Evolutionary conservation across 768 basidiomycete species (phyloP).

Genomic region (Suillus americanus): DNA sequence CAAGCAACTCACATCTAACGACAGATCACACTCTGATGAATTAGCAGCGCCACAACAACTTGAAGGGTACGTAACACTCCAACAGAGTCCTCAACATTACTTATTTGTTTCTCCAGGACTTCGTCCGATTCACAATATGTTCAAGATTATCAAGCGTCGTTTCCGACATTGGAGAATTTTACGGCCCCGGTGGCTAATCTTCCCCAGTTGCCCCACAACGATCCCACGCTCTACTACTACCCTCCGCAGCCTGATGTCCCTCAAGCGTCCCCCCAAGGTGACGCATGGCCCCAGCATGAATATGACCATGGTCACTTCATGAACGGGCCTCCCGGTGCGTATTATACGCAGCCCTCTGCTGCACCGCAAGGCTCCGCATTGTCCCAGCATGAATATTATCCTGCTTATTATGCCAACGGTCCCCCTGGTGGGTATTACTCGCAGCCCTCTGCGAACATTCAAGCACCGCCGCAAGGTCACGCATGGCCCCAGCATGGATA

Average conservation of each 20-base stretch:
- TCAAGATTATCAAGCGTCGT: neutral
- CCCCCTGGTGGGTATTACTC: neutral
- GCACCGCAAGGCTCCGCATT: too few relatives aligned
- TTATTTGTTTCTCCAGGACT: neutral
- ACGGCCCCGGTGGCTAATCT: neutral
- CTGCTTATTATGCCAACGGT: too few relatives aligned
- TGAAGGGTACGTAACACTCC: neutral
- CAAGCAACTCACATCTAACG: neutral
- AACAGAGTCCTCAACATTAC: neutral
- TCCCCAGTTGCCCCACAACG: neutral
- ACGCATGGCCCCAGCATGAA: too few relatives aligned
- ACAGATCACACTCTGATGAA: neutral
- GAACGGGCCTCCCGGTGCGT: too few relatives aligned
- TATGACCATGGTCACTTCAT: too few relatives aligned
- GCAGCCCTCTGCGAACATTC: neutral
- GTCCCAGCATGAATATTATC: too few relatives aligned
- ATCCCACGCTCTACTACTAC: too few relatives aligned
- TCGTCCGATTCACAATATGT: neutral
- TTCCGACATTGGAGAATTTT: neutral
- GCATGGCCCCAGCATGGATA: neutral
- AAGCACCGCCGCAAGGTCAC: neutral
- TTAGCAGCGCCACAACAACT: neutral
- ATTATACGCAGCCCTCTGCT: too few relatives aligned
- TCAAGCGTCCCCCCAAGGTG: too few relatives aligned
- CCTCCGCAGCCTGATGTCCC: too few relatives aligned